phyloP scores from a whole-genome alignment of 1,284 basidiomycete species.

The Trametes sp. region DNA sequence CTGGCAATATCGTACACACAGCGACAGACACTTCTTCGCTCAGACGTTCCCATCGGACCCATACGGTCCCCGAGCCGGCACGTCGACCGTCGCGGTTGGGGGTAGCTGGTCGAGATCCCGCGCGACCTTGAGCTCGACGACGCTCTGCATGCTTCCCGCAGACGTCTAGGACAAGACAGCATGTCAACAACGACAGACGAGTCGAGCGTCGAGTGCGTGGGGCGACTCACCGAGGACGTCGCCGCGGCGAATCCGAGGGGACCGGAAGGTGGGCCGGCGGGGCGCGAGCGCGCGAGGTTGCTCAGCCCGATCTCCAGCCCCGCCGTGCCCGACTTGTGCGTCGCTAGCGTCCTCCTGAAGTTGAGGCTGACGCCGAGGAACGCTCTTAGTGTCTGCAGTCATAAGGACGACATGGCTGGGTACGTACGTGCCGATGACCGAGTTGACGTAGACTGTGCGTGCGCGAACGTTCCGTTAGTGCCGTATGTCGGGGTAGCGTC shows the following conservation, averaged over 20 bases:
- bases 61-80: background rate
- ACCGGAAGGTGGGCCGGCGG: background rate
- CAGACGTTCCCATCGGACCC: background rate
- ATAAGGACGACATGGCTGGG: background rate
- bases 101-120: background rate
- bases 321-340: background rate
- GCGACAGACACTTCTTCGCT: background rate
- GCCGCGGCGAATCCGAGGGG: background rate
- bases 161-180: background rate
- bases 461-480: too few relatives aligned
- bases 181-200: background rate
- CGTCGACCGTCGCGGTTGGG: background rate
- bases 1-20: too few relatives aligned
- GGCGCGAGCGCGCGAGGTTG: background rate
- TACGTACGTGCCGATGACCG: conserved; percentile 8
- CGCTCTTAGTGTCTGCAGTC: background rate
- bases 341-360: conserved; percentile 4
- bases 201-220: background rate
- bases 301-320: conserved; percentile 2
- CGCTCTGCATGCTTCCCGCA: background rate
- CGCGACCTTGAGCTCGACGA: conserved; percentile 4
- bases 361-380: background rate
- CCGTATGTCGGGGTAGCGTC: too few relatives aligned
- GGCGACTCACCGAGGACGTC: background rate
- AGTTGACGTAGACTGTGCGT: background rate